Evolutionary conservation across 208 protist species (phyloP).

Genomic region (Naegleria fowleri): DNA sequence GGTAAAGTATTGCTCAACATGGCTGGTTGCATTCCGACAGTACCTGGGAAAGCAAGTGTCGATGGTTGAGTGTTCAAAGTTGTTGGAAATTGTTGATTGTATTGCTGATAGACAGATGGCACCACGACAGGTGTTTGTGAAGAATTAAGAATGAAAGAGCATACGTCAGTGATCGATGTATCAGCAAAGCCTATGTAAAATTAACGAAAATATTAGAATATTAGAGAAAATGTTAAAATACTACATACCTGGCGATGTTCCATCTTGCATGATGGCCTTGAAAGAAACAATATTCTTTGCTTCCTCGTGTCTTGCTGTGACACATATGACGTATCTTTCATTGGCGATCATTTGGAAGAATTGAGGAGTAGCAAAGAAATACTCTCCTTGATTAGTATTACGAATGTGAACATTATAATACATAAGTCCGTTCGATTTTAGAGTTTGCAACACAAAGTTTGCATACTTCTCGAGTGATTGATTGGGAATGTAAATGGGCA

Average conservation of each 20-base stretch:
- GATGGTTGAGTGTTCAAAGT: background rate
- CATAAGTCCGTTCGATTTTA: background rate
- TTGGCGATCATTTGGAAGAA: background rate
- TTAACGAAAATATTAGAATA: too few species aligned
- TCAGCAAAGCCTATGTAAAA: background rate
- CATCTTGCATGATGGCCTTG: background rate
- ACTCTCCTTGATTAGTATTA: background rate
- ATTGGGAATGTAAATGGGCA: background rate
- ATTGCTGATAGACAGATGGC: background rate
- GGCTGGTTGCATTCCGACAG: too few species aligned
- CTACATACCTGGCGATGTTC: background rate
- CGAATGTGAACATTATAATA: background rate
- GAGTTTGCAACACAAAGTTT: background rate
- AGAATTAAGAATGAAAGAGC: background rate
- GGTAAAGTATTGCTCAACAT: background rate
- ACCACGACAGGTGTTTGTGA: background rate
- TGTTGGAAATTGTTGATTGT: background rate
- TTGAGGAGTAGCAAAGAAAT: background rate
- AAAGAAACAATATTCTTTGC: background rate
- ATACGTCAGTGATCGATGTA: background rate
- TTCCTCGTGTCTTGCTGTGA: background rate
- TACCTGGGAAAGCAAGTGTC: background rate
- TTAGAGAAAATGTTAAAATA: background rate
- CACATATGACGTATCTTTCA: background rate
- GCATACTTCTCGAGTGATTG: background rate